These are phyloP conservation scores for Neohortaea acidophila DNA, from an alignment of 495 filamentous ascomycete species.

Conservation along the genomic window DNA sequence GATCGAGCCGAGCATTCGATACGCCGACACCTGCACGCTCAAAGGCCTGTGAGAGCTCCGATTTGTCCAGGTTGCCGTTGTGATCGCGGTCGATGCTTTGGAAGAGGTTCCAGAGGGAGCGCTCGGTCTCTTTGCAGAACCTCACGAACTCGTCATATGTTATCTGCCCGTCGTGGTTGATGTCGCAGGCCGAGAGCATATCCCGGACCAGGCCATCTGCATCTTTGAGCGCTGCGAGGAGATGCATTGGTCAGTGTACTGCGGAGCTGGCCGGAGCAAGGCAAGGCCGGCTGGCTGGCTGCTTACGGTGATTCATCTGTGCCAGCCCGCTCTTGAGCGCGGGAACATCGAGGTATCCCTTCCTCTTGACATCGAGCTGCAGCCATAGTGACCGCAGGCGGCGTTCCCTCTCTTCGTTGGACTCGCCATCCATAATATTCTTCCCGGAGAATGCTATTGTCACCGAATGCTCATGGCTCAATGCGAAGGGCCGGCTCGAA, in stretches of 20 bases:
- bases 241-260: background rate
- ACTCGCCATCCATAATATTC: constrained; percentile 26
- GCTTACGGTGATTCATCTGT: constrained; percentile 65
- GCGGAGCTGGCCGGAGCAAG: background rate
- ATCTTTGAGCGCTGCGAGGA: constrained; percentile 66
- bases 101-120: constrained; percentile 66
- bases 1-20: constrained; percentile 57
- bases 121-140: constrained; percentile 78
- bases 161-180: constrained; percentile 73
- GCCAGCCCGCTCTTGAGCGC: constrained; percentile 69
- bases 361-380: constrained; percentile 56
- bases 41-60: constrained; percentile 66
- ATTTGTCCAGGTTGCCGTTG: constrained; percentile 79
- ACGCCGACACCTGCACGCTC: constrained; percentile 62
- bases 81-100: constrained; percentile 70
- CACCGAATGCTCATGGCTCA: constrained; percentile 17
- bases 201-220: constrained; percentile 71
- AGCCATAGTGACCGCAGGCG: constrained; percentile 68
- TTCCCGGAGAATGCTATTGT: constrained; percentile 6
- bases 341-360: constrained; percentile 66
- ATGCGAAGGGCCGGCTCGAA: too few species aligned
- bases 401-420: constrained; percentile 51
- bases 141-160: constrained; percentile 79
- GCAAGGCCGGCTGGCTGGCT: too few species aligned
- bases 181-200: constrained; percentile 68